Percentiles rank a stretch among this genome's conserved stretches.
phyloP scores from a whole-genome alignment of 768 basidiomycete genomes.

The Multifurca ochricompacta region DNA sequence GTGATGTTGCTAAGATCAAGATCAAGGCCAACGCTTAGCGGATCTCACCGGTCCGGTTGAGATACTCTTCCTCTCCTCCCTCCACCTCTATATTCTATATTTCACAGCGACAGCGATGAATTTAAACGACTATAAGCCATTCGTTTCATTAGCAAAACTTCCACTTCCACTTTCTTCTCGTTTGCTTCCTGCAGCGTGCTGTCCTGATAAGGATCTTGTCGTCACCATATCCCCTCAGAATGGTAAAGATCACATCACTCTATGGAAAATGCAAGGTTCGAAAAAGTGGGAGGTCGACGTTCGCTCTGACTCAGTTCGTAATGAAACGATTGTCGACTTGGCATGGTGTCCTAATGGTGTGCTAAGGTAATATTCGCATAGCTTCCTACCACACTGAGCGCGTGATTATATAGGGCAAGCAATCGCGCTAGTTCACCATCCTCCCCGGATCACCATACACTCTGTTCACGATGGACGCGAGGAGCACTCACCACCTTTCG shows the following conservation, averaged over 20 bases:
- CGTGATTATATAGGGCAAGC: constrained; percentile 44
- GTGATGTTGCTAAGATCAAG: constrained; percentile 42
- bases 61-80: not conserved
- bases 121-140: constrained; percentile 34
- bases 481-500: constrained; percentile 40
- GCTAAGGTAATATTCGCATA: constrained; percentile 11
- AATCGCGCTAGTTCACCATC: constrained; percentile 65
- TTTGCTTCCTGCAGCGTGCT: constrained; percentile 58
- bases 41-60: constrained; percentile 9
- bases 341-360: constrained; percentile 82
- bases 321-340: constrained; percentile 48
- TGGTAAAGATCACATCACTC: constrained; percentile 58
- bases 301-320: constrained; percentile 31
- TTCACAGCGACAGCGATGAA: constrained; percentile 28
- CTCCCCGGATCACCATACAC: constrained; percentile 59
- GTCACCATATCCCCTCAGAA: constrained; percentile 59
- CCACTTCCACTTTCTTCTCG: constrained; percentile 51
- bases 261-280: constrained; percentile 75
- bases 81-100: too few relatives aligned
- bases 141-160: constrained; percentile 49
- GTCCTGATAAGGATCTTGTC: constrained; percentile 79
- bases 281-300: constrained; percentile 80
- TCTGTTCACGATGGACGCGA: constrained; percentile 71
- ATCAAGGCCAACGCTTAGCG: constrained; percentile 33
- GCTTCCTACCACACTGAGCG: not conserved